phyloP scores from a whole-genome alignment of 1,284 basidiomycete genomes.

The Laetiporus sulphureus region DNA sequence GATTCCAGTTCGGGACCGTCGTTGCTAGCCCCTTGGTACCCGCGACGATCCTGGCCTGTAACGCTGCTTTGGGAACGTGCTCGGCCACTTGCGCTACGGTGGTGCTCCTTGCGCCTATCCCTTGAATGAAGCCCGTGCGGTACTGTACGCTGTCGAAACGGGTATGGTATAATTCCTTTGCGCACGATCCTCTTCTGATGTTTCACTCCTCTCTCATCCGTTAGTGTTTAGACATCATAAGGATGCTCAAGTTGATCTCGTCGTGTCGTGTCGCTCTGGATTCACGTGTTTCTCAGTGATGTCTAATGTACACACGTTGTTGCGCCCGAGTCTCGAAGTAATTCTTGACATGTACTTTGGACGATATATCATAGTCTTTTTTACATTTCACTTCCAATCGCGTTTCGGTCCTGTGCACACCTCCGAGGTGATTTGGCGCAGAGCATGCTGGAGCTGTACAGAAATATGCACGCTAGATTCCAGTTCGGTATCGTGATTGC shows the following conservation, averaged over 20 bases:
- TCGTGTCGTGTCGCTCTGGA: background rate
- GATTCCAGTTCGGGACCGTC: constrained; percentile 43
- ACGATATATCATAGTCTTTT: no score
- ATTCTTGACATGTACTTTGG: no score
- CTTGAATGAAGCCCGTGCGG: constrained; percentile 11
- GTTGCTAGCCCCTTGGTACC: constrained; percentile 35
- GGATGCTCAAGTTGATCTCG: background rate
- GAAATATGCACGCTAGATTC: background rate
- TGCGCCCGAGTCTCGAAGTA: no score
- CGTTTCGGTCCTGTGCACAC: no score
- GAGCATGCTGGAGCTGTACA: background rate
- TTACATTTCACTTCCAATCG: no score
- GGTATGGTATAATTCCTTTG: background rate
- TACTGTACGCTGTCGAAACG: background rate
- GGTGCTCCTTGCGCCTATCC: constrained; percentile 22
- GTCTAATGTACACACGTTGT: no score
- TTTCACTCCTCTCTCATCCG: background rate
- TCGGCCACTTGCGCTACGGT: constrained; percentile 21
- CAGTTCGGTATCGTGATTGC: no score
- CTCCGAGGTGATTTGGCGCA: no score
- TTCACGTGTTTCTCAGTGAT: no score
- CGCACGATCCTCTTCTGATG: background rate
- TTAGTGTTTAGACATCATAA: background rate
- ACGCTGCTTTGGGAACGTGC: constrained; percentile 39
- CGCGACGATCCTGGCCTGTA: constrained; percentile 43